Percentiles rank a stretch among this genome's conserved stretches.
phyloP scores from a whole-genome alignment of 805 yeast species.

The Yarrowia sp. region DNA sequence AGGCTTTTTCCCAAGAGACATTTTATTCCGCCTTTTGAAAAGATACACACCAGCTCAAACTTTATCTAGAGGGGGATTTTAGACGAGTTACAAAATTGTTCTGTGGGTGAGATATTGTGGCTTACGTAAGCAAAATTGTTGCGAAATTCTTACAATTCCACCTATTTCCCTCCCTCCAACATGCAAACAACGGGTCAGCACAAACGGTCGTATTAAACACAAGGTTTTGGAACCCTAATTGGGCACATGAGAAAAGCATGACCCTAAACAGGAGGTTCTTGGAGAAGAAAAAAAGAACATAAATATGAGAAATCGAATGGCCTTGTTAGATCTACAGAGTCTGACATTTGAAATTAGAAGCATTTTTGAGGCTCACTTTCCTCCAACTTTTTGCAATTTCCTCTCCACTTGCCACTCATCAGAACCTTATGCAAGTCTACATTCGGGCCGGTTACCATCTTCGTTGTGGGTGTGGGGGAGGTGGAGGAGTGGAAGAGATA shows the following conservation, averaged over 20 bases:
- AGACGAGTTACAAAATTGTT: no score
- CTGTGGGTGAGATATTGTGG: no score
- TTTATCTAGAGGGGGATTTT: background rate
- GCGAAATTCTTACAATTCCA: no score
- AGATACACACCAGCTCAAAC: constrained; percentile 15
- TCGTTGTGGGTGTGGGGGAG: background rate
- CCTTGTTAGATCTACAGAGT: no score
- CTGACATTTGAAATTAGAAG: no score
- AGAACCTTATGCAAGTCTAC: constrained; percentile 13
- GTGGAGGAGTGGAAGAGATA: background rate
- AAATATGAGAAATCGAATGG: no score
- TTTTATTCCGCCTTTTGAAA: constrained; percentile 38
- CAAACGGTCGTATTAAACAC: constrained; percentile 24
- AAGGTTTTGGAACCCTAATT: constrained; percentile 33
- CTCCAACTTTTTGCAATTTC: background rate
- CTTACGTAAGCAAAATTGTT: no score
- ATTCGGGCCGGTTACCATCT: constrained; percentile 13
- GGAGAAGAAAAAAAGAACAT: background rate
- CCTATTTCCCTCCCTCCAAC: no score
- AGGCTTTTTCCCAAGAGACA: constrained; percentile 29
- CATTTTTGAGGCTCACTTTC: background rate
- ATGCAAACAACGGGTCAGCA: no score
- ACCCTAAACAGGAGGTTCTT: constrained; percentile 12
- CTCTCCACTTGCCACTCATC: constrained; percentile 14
- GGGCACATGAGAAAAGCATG: constrained; percentile 37